Evolutionary conservation across 2,329 filamentous ascomycete genomes (phyloP).

Genomic region (Bretziella fagacearum): DNA sequence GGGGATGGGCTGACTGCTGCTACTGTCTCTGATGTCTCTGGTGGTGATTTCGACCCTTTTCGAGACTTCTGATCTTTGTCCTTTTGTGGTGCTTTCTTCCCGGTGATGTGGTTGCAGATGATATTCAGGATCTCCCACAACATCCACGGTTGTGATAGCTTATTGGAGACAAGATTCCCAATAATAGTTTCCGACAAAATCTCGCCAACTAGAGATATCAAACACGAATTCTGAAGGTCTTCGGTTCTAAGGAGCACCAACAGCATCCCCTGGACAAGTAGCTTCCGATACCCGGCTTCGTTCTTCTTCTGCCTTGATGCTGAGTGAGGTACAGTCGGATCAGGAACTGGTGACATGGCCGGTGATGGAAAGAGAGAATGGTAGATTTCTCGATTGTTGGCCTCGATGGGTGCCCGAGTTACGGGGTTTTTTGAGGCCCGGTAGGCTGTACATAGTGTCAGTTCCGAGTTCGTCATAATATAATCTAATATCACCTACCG

Average conservation of each 20-base stretch:
- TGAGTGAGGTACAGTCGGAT: constrained; percentile 31
- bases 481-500: constrained; percentile 35
- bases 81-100: constrained; percentile 18
- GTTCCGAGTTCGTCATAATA: not conserved
- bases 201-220: constrained; percentile 69
- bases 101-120: constrained; percentile 28
- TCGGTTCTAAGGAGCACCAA: constrained; percentile 79
- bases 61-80: constrained; percentile 9
- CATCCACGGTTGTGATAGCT: constrained; percentile 73
- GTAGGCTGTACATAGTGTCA: constrained; percentile 39
- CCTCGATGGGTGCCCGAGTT: constrained; percentile 40
- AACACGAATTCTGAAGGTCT: constrained; percentile 72
- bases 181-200: constrained; percentile 83
- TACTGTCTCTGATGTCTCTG: not conserved
- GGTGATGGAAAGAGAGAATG: constrained; percentile 71
- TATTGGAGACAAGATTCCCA: constrained; percentile 63
- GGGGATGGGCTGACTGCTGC: not conserved
- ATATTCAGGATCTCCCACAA: constrained; percentile 74
- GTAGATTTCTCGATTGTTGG: constrained; percentile 54
- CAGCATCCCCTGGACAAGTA: constrained; percentile 69
- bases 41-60: not conserved
- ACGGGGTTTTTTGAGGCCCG: constrained; percentile 46
- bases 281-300: constrained; percentile 69
- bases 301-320: constrained; percentile 50
- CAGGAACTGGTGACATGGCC: constrained; percentile 60